Evolutionary conservation across 208 protist genomes (phyloP).

Genomic region (Angomonas deanei): DNA sequence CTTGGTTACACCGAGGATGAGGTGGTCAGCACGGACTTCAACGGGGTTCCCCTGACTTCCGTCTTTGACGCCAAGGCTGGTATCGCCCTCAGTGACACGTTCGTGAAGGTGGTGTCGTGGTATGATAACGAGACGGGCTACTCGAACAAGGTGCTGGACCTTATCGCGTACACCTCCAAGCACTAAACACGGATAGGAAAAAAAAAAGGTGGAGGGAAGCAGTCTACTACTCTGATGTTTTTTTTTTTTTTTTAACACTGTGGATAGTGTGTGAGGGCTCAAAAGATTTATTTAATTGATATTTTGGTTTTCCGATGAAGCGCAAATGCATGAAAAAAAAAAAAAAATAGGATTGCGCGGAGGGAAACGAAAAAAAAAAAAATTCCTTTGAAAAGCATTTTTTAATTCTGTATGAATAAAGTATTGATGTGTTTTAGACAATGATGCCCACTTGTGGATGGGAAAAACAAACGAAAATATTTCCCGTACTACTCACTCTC

Average conservation of each 20-base stretch:
- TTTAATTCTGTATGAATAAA: not conserved
- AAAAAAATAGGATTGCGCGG: not conserved
- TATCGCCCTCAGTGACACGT: constrained; percentile 92
- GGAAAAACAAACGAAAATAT: too few relatives aligned
- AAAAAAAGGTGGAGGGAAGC: constrained; percentile 20
- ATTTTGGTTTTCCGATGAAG: too few relatives aligned
- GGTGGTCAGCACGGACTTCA: constrained; percentile 98
- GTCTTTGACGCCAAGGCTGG: constrained; percentile 98
- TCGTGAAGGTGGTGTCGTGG: constrained; percentile 99
- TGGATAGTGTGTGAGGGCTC: not conserved
- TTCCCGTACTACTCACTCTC: too few relatives aligned
- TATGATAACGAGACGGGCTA: constrained; percentile 99
- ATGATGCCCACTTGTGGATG: constrained; percentile 8
- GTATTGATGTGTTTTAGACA: not conserved
- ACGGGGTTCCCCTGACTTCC: constrained; percentile 90
- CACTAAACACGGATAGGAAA: constrained; percentile 37
- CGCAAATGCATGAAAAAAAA: not conserved
- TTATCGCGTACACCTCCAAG: constrained; percentile 81
- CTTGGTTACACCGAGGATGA: constrained; percentile 98
- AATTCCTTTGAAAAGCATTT: not conserved
- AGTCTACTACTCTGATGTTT: constrained; percentile 6
- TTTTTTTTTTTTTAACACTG: constrained; percentile 8
- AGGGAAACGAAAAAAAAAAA: constrained; percentile 13
- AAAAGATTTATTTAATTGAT: not conserved
- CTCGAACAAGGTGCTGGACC: constrained; percentile 97